Conservation (phyloP, 176 grass and related monocot genomes). For the Zea mays region DNA sequence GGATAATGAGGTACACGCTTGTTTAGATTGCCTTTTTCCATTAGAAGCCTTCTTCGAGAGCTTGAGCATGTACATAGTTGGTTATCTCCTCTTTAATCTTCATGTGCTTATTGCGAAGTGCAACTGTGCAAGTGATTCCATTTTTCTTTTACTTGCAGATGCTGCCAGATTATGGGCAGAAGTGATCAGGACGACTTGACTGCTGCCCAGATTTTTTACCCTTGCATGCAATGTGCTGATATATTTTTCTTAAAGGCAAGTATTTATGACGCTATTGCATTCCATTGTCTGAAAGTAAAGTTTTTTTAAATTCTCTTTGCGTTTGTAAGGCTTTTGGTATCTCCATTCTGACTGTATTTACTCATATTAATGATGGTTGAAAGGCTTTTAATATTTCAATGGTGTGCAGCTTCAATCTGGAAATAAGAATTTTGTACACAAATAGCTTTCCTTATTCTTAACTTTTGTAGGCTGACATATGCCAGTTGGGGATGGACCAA, state of each 20-base stretch:
- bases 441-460: neutral
- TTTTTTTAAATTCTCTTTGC: neutral
- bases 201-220: conserved; percentile 86
- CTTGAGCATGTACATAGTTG: neutral
- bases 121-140: neutral
- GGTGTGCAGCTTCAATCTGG: neutral
- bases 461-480: conserved; percentile 73
- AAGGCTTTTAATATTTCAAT: conserved; percentile 1
- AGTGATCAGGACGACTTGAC: conserved; percentile 69
- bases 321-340: neutral
- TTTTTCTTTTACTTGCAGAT: conserved; percentile 39
- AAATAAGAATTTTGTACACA: neutral
- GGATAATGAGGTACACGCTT: conserved; percentile 58
- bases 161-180: conserved; percentile 82
- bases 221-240: conserved; percentile 96
- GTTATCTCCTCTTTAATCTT: no score
- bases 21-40: no score
- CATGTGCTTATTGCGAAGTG: neutral
- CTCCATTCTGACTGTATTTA: neutral
- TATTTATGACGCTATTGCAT: conserved; percentile 23
- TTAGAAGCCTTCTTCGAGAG: no score
- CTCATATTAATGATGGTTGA: neutral
- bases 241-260: conserved; percentile 90
- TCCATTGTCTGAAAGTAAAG: neutral
- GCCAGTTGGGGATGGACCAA: conserved; percentile 89